A percentile compares a stretch with the other conserved stretches of the same genome.
phyloP scores from a whole-genome alignment of 164 flowering plant species.

The Nymphaea thermarum region DNA sequence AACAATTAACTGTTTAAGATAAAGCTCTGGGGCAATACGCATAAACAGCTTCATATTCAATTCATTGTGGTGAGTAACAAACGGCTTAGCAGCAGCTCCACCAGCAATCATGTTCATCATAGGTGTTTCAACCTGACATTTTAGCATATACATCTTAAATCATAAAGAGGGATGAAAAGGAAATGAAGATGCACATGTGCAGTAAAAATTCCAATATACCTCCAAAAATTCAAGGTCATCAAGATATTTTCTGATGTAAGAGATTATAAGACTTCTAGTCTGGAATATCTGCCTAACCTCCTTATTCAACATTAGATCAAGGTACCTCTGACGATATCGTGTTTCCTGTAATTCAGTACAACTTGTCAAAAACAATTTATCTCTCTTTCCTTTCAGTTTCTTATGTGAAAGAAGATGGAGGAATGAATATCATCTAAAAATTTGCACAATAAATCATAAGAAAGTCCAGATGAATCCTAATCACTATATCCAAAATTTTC shows the following conservation, averaged over 20 bases:
- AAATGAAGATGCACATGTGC: background rate
- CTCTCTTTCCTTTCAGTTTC: no score
- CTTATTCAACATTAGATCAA: conserved; percentile 78
- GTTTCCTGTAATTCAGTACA: conserved; percentile 58
- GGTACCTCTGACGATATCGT: conserved; percentile 80
- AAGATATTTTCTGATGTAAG: conserved; percentile 54
- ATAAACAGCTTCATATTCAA: conserved; percentile 70
- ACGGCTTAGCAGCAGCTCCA: conserved; percentile 94
- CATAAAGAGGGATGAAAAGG: background rate
- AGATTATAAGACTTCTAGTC: conserved; percentile 59
- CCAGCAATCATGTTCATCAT: conserved; percentile 99
- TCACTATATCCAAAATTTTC: background rate
- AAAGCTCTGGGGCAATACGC: conserved; percentile 96
- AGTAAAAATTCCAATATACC: conserved; percentile 27
- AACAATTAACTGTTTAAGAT: conserved; percentile 80
- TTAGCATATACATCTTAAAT: background rate
- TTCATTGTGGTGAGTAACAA: conserved; percentile 91
- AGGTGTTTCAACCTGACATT: conserved; percentile 85
- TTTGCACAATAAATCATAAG: background rate
- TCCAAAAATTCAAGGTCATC: conserved; percentile 72
- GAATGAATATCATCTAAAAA: no score
- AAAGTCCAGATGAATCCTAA: background rate
- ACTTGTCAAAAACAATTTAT: background rate
- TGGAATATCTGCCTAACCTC: conserved; percentile 81
- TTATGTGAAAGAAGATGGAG: no score